A percentile compares a stretch with the other conserved stretches of the same genome.
These are phyloP conservation scores for Hypericum perforatum DNA, from an alignment of 345 rosid genomes.

Conservation along the genomic window DNA sequence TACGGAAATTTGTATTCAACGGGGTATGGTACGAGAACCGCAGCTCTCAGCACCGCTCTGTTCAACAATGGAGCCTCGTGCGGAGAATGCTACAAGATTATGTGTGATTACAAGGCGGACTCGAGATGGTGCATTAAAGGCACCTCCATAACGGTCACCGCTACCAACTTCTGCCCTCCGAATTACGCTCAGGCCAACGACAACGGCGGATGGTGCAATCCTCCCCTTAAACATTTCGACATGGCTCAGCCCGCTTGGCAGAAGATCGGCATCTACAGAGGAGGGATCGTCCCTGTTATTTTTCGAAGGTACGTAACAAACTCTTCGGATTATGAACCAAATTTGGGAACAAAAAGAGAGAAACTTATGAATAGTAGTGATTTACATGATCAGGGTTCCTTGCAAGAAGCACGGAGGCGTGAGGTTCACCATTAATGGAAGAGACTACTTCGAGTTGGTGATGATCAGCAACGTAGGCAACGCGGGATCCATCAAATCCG, in stretches of 20 bases:
- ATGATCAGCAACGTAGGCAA: background rate
- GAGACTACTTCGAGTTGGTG: conserved; percentile 1
- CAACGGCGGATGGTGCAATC: conserved; percentile 2
- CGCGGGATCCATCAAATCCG: conserved; percentile 1
- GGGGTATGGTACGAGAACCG: conserved; percentile 23
- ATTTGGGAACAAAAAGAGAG: too few relatives aligned
- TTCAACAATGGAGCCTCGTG: conserved; percentile 25
- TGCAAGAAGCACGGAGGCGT: conserved; percentile 5
- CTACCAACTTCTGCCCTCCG: conserved; percentile 29
- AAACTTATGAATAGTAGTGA: background rate
- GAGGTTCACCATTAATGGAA: background rate
- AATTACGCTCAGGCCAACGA: conserved; percentile 9
- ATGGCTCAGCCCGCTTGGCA: conserved; percentile 6
- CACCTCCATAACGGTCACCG: conserved; percentile 15
- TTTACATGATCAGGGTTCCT: background rate
- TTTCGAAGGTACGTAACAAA: background rate
- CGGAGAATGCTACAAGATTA: conserved; percentile 18
- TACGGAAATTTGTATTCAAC: conserved; percentile 23
- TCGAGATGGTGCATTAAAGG: conserved; percentile 24
- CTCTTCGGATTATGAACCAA: background rate
- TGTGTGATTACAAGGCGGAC: conserved; percentile 17
- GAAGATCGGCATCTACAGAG: conserved; percentile 5
- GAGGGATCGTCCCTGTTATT: conserved; percentile 2
- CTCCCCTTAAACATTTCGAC: conserved; percentile 3
- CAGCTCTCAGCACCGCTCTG: conserved; percentile 25